Conservation (phyloP, 2,329 filamentous ascomycete species). For the Scedosporium boydii region DNA sequence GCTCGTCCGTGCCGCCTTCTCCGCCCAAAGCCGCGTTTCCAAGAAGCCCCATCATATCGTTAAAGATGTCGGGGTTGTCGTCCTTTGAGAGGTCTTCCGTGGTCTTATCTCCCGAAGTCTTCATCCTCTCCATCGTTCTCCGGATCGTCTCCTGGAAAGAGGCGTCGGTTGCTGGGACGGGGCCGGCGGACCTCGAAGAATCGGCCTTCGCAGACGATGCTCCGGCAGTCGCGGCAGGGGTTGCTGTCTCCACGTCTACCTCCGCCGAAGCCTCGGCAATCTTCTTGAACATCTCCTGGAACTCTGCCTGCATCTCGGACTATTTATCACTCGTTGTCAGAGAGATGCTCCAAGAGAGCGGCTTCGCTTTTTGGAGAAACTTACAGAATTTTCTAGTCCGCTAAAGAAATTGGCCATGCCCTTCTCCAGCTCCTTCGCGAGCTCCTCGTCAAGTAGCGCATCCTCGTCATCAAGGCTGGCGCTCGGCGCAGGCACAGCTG, state of each 20-base stretch:
- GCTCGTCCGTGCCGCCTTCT: slow-evolving; percentile 66
- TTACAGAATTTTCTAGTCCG: slow-evolving; percentile 53
- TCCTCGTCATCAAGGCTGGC: slow-evolving; percentile 21
- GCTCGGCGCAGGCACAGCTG: slow-evolving; percentile 7
- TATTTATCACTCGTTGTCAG: slow-evolving; percentile 14
- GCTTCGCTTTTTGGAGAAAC: slow-evolving; percentile 12
- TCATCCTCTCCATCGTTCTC: slow-evolving; percentile 93
- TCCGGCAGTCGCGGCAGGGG: slow-evolving; percentile 14
- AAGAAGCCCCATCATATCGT: slow-evolving; percentile 88
- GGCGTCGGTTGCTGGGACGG: slow-evolving; percentile 42
- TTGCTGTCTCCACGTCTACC: slow-evolving; percentile 16
- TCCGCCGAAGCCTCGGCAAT: slow-evolving; percentile 33
- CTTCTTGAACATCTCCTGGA: slow-evolving; percentile 69
- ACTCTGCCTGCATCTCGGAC: slow-evolving; percentile 68
- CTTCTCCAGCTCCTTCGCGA: slow-evolving; percentile 76
- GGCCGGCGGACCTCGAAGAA: slow-evolving; percentile 14
- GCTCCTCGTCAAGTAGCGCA: slow-evolving; percentile 60
- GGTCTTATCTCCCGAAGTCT: slow-evolving; percentile 66
- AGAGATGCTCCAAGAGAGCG: not conserved
- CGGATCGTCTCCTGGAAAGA: slow-evolving; percentile 89
- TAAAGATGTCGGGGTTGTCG: slow-evolving; percentile 56
- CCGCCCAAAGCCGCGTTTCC: slow-evolving; percentile 51
- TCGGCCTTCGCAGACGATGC: slow-evolving; percentile 18
- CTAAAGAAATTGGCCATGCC: slow-evolving; percentile 80
- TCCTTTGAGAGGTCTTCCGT: slow-evolving; percentile 33